phyloP scores from a whole-genome alignment of 208 protist genomes.

The Leptomonas pyrrhocoris region DNA sequence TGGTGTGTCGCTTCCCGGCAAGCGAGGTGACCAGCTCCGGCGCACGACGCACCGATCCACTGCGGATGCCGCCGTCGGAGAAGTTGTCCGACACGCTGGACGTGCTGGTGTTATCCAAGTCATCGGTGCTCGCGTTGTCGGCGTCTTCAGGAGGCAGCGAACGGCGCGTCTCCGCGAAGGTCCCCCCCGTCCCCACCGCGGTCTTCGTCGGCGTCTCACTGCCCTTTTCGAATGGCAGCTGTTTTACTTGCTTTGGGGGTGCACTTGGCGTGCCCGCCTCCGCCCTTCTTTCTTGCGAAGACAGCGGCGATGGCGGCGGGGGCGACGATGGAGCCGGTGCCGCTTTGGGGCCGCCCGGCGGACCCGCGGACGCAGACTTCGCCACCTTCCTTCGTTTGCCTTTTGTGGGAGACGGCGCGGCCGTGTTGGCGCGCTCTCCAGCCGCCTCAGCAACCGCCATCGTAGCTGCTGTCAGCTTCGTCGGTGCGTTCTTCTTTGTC shows the following conservation, averaged over 20 bases:
- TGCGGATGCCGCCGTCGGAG: neutral
- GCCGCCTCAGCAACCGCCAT: too few relatives aligned
- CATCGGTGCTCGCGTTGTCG: constrained; percentile 13
- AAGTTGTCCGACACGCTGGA: neutral
- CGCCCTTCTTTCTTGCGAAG: too few relatives aligned
- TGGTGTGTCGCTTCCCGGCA: constrained; percentile 31
- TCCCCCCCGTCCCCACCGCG: neutral
- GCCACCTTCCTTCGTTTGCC: neutral
- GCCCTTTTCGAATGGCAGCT: neutral
- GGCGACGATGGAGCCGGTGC: neutral
- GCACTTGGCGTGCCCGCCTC: neutral
- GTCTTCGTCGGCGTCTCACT: neutral
- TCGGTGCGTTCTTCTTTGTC: constrained; percentile 2
- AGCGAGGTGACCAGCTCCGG: constrained; percentile 20
- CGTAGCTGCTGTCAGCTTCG: neutral
- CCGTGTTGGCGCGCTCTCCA: neutral
- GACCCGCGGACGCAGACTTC: neutral
- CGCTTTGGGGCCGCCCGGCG: neutral
- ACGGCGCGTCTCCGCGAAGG: neutral
- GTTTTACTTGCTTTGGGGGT: neutral
- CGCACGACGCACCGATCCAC: constrained; percentile 4
- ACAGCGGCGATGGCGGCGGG: neutral
- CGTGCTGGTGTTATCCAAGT: constrained; percentile 1
- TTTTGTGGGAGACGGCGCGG: neutral
- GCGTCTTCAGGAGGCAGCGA: constrained; percentile 5